Evolutionary conservation across 768 basidiomycete species (phyloP), one percentile per base, ranked within the genome.

Genomic region (Pholiota microspora): DNA sequence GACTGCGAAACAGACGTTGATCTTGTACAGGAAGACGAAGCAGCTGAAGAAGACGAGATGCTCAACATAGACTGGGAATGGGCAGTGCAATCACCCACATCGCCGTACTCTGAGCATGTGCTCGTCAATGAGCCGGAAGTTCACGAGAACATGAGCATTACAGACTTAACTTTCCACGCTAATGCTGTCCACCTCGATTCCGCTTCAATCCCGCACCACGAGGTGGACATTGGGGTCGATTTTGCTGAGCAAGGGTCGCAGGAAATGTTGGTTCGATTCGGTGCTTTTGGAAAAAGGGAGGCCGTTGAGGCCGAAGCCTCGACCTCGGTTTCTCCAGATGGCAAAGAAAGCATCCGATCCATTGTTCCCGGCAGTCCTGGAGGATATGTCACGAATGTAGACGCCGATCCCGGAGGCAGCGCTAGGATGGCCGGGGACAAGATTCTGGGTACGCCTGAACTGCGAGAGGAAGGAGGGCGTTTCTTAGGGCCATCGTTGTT

Each of bases 401-500:
- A 36, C n/a, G 45, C 40, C 4, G 40, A 42, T 42, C 2, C 8
- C 40, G 40, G 40, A 42, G n/a, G 36, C 13, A 18, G 7, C 10
- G 36, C 40, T 12, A 21, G 21, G 16, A n/a, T n/a, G n/a, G 18
- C 40, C 21, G 21, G 40, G 16, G 40, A 42, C 16, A 34, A 35
- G 23, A 49, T 59, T 18, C 38, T 63, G 32, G 49, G 45, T 36
- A 45, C 59, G 18, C 62, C 64, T 1, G 59, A 64, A 29, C 47
- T 73, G 56, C 40, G 61, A 42, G 70, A 68, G 50, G 61, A 67
- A 1, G 56, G 70, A 42, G 71, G 72, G 7, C 56, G 62, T 7
- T 72, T 65, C 55, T 46, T 68, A 24, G 75, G 73, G 2, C 74
- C 73, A 2, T 70, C 61, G 3, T 42, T 67, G 35, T 67, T 63